phyloP scores from a whole-genome alignment of 495 filamentous ascomycete genomes.

The Lasiosphaeria miniovina region DNA sequence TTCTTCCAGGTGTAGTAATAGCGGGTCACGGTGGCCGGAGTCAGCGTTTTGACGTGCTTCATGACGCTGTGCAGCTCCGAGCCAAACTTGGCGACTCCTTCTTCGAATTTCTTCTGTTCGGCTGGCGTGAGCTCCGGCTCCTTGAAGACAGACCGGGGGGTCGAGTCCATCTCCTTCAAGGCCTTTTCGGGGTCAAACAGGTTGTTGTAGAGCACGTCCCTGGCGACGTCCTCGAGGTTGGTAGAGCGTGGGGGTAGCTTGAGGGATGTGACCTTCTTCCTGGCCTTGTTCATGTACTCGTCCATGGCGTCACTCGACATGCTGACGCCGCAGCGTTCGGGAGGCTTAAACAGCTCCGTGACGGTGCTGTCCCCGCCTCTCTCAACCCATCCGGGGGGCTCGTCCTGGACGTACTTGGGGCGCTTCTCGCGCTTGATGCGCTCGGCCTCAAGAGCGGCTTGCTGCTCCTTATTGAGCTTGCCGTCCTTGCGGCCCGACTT shows the following conservation, averaged over 20 bases:
- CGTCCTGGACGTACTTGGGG: slow-evolving; percentile 91
- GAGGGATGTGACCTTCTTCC: slow-evolving; percentile 55
- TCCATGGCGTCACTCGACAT: slow-evolving; percentile 51
- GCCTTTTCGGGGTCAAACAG: slow-evolving; percentile 69
- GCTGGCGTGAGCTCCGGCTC: slow-evolving; percentile 77
- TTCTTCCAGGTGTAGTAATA: slow-evolving; percentile 99
- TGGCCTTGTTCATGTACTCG: slow-evolving; percentile 70
- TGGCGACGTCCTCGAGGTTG: slow-evolving; percentile 84
- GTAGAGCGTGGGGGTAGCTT: slow-evolving; percentile 69
- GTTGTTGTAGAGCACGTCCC: slow-evolving; percentile 68
- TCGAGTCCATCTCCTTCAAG: slow-evolving; percentile 64
- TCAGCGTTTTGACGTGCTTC: slow-evolving; percentile 78
- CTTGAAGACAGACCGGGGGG: slow-evolving; percentile 72
- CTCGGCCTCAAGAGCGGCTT: slow-evolving; percentile 76
- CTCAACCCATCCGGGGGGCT: slow-evolving; percentile 77
- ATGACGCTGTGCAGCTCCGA: slow-evolving; percentile 84
- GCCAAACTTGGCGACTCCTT: slow-evolving; percentile 85
- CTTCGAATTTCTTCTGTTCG: slow-evolving; percentile 86
- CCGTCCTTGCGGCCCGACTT: slow-evolving; percentile 62
- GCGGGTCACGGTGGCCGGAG: slow-evolving; percentile 74
- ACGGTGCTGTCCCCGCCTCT: slow-evolving; percentile 74
- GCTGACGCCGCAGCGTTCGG: slow-evolving; percentile 50
- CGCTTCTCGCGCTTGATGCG: slow-evolving; percentile 72
- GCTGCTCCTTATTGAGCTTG: slow-evolving; percentile 73
- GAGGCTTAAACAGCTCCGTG: slow-evolving; percentile 59